Evolutionary conservation across 2,329 filamentous ascomycete species (phyloP).

Genomic region (Aspergillus japonicus): DNA sequence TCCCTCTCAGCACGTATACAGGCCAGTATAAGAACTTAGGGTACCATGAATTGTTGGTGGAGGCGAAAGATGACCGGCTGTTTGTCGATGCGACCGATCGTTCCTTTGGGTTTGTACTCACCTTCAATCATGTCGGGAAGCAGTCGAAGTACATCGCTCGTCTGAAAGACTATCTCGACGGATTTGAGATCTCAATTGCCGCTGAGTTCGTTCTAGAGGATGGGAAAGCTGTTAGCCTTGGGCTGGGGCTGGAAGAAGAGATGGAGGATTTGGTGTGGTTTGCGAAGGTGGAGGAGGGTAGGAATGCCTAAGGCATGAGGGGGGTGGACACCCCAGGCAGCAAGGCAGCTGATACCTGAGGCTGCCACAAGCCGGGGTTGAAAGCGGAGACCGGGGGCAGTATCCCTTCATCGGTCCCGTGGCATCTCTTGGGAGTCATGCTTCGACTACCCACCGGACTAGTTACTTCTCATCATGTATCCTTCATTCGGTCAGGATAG

Average conservation of each 20-base stretch:
- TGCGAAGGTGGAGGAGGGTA: conserved; percentile 36
- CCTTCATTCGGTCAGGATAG: no score
- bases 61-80: conserved; percentile 25
- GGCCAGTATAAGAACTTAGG: conserved; percentile 27
- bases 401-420: no score
- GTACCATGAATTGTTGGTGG: conserved; percentile 27
- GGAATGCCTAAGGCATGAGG: no score
- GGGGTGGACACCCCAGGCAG: no score
- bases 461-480: no score
- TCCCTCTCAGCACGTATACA: conserved; percentile 21
- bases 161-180: conserved; percentile 17
- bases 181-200: conserved; percentile 11
- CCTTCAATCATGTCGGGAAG: conserved; percentile 30
- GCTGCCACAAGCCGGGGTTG: no score
- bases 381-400: no score
- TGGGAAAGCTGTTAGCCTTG: conserved; percentile 18
- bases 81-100: conserved; percentile 37
- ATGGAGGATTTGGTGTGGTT: conserved; percentile 28
- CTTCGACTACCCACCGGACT: no score
- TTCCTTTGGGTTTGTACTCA: conserved; percentile 30
- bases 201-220: conserved; percentile 24
- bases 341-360: no score
- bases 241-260: conserved; percentile 22
- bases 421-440: no score
- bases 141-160: conserved; percentile 28